These are phyloP conservation scores for Penicillium sp. DNA, from an alignment of 2,329 filamentous ascomycete species.

Conservation along the genomic window DNA sequence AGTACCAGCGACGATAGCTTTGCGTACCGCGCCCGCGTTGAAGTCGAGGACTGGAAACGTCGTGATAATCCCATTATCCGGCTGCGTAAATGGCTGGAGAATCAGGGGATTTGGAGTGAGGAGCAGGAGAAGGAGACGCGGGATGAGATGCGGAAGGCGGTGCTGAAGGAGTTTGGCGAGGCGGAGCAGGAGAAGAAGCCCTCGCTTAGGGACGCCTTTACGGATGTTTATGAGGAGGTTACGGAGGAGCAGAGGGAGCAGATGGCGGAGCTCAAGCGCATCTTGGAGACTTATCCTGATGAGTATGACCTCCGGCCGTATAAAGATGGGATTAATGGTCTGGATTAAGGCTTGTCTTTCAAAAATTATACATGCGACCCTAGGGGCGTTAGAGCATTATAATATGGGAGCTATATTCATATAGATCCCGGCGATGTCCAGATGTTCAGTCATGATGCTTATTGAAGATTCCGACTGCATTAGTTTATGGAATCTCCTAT, in stretches of 20 bases:
- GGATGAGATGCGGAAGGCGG: conserved; percentile 58
- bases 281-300: conserved; percentile 75
- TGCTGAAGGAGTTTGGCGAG: conserved; percentile 73
- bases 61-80: conserved; percentile 81
- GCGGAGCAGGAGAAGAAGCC: conserved; percentile 52
- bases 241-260: conserved; percentile 71
- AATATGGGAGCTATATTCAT: background rate
- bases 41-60: conserved; percentile 90
- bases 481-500: background rate
- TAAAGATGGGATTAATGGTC: conserved; percentile 61
- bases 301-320: conserved; percentile 79
- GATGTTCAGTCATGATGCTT: background rate
- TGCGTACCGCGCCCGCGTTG: conserved; percentile 82
- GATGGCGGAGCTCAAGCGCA: conserved; percentile 63
- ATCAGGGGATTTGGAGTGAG: conserved; percentile 74
- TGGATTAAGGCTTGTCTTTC: conserved; percentile 51
- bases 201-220: conserved; percentile 54
- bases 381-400: background rate
- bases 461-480: background rate
- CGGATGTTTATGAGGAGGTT: conserved; percentile 79
- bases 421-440: background rate
- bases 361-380: conserved; percentile 38
- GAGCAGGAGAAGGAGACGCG: conserved; percentile 66
- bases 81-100: conserved; percentile 83
- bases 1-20: conserved; percentile 96